phyloP scores from a whole-genome alignment of 2,329 filamentous ascomycete species.

The Xylaria sp. region DNA sequence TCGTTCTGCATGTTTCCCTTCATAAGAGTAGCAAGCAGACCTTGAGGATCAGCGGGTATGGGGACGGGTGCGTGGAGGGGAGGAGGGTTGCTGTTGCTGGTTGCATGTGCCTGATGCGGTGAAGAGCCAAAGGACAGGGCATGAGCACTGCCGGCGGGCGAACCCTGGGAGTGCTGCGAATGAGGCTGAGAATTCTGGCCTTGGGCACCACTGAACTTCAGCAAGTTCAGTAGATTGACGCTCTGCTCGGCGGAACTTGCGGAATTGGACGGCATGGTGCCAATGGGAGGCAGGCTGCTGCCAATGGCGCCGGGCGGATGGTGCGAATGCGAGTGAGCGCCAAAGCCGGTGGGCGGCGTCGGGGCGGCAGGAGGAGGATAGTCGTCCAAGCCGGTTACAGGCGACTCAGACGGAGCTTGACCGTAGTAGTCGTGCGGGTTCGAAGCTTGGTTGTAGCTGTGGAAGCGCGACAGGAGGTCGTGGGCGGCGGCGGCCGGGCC shows the following conservation, averaged over 20 bases:
- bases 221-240: constrained; percentile 67
- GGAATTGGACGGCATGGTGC: constrained; percentile 54
- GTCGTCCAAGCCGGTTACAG: constrained; percentile 46
- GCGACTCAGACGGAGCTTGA: constrained; percentile 46
- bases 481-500: constrained; percentile 44
- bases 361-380: constrained; percentile 59
- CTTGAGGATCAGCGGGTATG: constrained; percentile 65
- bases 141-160: constrained; percentile 43
- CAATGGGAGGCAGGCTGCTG: constrained; percentile 61
- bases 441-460: constrained; percentile 47
- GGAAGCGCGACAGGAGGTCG: constrained; percentile 50
- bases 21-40: constrained; percentile 70
- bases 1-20: constrained; percentile 65
- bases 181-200: constrained; percentile 46
- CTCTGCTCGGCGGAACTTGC: constrained; percentile 58
- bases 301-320: constrained; percentile 54
- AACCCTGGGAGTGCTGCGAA: constrained; percentile 46
- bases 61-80: constrained; percentile 69
- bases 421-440: constrained; percentile 48
- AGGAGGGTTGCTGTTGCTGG: constrained; percentile 44
- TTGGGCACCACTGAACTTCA: constrained; percentile 66
- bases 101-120: constrained; percentile 42
- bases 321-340: constrained; percentile 54
- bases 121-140: constrained; percentile 41
- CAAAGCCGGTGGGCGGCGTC: constrained; percentile 56